phyloP scores from a whole-genome alignment of 2,329 filamentous ascomycete genomes.

The Teratosphaeria viscida region DNA sequence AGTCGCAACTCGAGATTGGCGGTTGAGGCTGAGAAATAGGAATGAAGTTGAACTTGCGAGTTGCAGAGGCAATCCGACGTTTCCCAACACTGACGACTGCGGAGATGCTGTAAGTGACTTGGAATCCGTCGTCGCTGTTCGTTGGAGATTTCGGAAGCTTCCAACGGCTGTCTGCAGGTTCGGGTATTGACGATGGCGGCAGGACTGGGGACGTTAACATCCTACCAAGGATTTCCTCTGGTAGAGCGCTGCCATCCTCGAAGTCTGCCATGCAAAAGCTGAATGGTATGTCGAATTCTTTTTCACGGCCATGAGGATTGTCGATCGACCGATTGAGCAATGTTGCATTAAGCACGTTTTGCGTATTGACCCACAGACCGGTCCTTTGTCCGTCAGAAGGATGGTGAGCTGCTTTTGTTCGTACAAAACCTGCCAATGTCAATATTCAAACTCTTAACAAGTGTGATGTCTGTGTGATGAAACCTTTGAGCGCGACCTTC shows the following conservation, averaged over 20 bases:
- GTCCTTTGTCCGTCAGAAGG: background rate
- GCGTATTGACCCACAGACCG: background rate
- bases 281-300: background rate
- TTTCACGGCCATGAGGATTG: background rate
- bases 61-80: background rate
- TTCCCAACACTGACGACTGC: background rate
- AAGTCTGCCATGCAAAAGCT: background rate
- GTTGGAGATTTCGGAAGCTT: background rate
- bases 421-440: background rate
- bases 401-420: background rate
- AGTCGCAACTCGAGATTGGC: background rate
- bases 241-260: background rate
- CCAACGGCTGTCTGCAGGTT: background rate
- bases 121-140: background rate
- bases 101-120: background rate
- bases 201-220: background rate
- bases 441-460: background rate
- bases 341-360: background rate
- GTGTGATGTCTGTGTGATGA: background rate
- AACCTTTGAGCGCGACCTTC: background rate
- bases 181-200: background rate
- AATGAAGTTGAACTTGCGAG: background rate
- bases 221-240: background rate
- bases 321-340: background rate
- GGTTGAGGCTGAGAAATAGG: background rate